phyloP scores from a whole-genome alignment of 2,329 filamentous ascomycete genomes.

The Tolypocladium nubicola region DNA sequence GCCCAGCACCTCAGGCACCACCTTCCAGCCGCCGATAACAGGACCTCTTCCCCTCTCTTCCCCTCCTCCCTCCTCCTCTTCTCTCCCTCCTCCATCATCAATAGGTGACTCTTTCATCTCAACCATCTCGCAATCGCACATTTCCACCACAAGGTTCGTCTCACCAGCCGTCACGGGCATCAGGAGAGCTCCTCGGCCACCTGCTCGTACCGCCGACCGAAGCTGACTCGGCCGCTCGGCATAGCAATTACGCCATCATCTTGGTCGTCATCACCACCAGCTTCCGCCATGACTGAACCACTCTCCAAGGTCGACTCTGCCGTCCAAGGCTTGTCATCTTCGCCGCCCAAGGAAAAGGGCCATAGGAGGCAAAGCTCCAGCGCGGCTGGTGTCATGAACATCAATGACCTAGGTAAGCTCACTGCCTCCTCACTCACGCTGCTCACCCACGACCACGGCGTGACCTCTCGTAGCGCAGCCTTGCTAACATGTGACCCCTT shows the following conservation, averaged over 20 bases:
- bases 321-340: constrained; percentile 65
- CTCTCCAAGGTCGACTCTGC: constrained; percentile 88
- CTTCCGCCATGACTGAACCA: constrained; percentile 33
- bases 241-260: not conserved
- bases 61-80: constrained; percentile 11
- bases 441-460: not conserved
- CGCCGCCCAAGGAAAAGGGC: constrained; percentile 54
- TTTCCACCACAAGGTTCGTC: constrained; percentile 11
- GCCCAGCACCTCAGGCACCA: constrained; percentile 7
- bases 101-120: constrained; percentile 1
- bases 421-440: not conserved
- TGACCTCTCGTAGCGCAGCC: not conserved
- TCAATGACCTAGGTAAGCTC: constrained; percentile 71
- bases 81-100: constrained; percentile 14
- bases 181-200: not conserved
- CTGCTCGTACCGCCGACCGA: not conserved
- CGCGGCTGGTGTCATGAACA: constrained; percentile 58
- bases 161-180: not conserved
- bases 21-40: constrained; percentile 18
- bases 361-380: constrained; percentile 65
- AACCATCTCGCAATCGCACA: constrained; percentile 12
- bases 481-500: not conserved
- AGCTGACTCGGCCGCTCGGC: not conserved
- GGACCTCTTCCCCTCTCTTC: constrained; percentile 17
- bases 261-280: constrained; percentile 3